Evolutionary conservation across 495 filamentous ascomycete genomes (phyloP).

Genomic region (Penicillium samsonianum): DNA sequence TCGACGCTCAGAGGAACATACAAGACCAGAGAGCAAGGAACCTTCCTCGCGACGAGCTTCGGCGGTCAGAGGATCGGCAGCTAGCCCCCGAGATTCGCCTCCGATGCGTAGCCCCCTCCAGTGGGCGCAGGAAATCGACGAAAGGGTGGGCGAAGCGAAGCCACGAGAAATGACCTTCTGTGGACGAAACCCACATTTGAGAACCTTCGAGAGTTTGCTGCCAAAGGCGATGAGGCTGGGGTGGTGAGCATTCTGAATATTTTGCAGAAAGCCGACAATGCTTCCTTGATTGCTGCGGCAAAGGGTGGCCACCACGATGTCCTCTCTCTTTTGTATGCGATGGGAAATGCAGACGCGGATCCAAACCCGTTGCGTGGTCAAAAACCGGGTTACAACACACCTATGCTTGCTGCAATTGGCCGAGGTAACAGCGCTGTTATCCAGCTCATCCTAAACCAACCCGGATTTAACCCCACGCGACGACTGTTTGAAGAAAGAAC

Average conservation of each 20-base stretch:
- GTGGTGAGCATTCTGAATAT: slow-evolving; percentile 80
- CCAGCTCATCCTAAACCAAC: slow-evolving; percentile 73
- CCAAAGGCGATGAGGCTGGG: slow-evolving; percentile 77
- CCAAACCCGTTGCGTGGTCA: slow-evolving; percentile 61
- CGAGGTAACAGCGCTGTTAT: slow-evolving; percentile 84
- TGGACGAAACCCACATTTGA: slow-evolving; percentile 64
- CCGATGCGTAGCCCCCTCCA: slow-evolving; percentile 55
- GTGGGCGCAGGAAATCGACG: slow-evolving; percentile 42
- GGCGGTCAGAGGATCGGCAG: slow-evolving; percentile 43
- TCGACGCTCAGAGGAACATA: slow-evolving; percentile 65
- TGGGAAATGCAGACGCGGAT: slow-evolving; percentile 77
- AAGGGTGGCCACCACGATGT: slow-evolving; percentile 87
- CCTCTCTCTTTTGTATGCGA: slow-evolving; percentile 78
- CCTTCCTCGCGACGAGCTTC: slow-evolving; percentile 65
- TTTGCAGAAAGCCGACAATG: slow-evolving; percentile 72
- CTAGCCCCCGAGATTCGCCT: slow-evolving; percentile 65
- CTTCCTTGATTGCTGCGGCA: slow-evolving; percentile 86
- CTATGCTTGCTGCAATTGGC: slow-evolving; percentile 92
- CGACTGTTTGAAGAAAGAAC: slow-evolving; percentile 65
- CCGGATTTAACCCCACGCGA: slow-evolving; percentile 74
- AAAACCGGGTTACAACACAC: slow-evolving; percentile 67
- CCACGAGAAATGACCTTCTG: slow-evolving; percentile 60
- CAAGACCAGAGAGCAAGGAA: slow-evolving; percentile 53
- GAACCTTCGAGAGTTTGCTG: slow-evolving; percentile 78
- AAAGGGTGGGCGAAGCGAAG: slow-evolving; percentile 59